Evolutionary conservation across 2,329 filamentous ascomycete species (phyloP).

Genomic region (Claviceps humidiphila): DNA sequence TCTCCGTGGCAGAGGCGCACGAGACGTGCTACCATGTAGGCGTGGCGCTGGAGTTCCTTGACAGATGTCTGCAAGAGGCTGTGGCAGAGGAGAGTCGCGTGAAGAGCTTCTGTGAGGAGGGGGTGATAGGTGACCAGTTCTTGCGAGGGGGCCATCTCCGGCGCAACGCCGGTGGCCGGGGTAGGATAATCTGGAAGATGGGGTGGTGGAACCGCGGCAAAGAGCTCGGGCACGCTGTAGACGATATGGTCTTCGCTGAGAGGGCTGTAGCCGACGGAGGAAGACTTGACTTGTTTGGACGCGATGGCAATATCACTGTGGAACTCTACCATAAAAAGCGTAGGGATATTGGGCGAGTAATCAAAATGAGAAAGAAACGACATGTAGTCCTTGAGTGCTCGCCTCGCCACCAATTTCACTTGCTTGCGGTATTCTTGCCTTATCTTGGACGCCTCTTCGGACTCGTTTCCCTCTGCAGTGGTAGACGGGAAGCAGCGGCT

Average conservation of each 20-base stretch:
- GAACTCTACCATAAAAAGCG: constrained; percentile 27
- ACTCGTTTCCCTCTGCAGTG: not conserved
- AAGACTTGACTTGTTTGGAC: constrained; percentile 6
- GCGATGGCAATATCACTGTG: constrained; percentile 39
- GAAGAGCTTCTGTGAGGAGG: constrained; percentile 63
- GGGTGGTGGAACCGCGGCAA: constrained; percentile 51
- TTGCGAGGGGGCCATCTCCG: constrained; percentile 16
- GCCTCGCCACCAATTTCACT: constrained; percentile 62
- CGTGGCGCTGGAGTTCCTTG: constrained; percentile 67
- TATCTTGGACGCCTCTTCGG: constrained; percentile 1
- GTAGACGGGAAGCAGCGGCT: constrained; percentile 32
- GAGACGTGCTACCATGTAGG: constrained; percentile 67
- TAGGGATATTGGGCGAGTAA: constrained; percentile 59
- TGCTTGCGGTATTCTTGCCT: constrained; percentile 37
- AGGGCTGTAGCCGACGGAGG: constrained; percentile 3
- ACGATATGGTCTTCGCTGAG: constrained; percentile 22
- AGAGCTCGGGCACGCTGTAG: constrained; percentile 47
- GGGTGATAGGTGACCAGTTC: constrained; percentile 57
- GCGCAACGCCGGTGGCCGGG: constrained; percentile 9
- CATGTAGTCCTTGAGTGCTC: constrained; percentile 61
- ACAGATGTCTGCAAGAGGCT: constrained; percentile 65
- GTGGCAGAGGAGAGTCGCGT: constrained; percentile 66
- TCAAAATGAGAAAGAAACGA: constrained; percentile 62
- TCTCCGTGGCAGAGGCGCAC: constrained; percentile 64
- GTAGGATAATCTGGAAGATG: constrained; percentile 54